Evolutionary conservation across 2,329 filamentous ascomycete genomes (phyloP).

Genomic region (Colletotrichum kahawae): DNA sequence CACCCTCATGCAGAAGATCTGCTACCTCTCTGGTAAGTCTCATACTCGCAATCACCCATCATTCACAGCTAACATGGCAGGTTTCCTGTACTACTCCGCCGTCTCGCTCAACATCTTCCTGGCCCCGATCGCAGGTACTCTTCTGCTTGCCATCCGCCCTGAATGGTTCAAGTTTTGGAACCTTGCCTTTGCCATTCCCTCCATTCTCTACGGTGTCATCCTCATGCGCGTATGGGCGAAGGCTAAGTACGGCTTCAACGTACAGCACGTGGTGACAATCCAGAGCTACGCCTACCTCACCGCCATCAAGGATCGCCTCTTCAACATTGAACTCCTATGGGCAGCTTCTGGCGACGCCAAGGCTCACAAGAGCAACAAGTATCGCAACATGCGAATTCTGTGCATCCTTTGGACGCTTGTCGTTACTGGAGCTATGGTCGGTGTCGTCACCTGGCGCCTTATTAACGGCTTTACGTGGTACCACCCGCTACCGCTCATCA

Average conservation of each 20-base stretch:
- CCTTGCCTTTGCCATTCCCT: slow-evolving; percentile 46
- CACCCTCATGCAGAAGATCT: slow-evolving; percentile 43
- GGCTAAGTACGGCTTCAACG: slow-evolving; percentile 44
- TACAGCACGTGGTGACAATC: slow-evolving; percentile 46
- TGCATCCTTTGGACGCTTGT: slow-evolving; percentile 40
- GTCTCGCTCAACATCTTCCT: slow-evolving; percentile 45
- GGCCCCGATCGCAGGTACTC: slow-evolving; percentile 41
- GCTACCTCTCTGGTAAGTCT: slow-evolving; percentile 41
- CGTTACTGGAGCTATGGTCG: slow-evolving; percentile 36
- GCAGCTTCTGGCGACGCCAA: slow-evolving; percentile 43
- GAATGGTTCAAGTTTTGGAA: slow-evolving; percentile 48
- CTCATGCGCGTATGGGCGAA: slow-evolving; percentile 45
- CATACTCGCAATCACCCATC: rapidly evolving
- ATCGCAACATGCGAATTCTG: slow-evolving; percentile 46
- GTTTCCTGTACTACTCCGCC: slow-evolving; percentile 44
- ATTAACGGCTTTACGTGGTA: slow-evolving; percentile 41
- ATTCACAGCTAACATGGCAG: slow-evolving; percentile 11
- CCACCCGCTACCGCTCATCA: slow-evolving; percentile 40
- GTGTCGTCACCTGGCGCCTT: slow-evolving; percentile 38
- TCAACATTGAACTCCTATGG: slow-evolving; percentile 44
- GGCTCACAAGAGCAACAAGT: slow-evolving; percentile 46
- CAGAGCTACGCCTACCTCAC: slow-evolving; percentile 47
- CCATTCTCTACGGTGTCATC: slow-evolving; percentile 41
- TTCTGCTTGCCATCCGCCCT: slow-evolving; percentile 43
- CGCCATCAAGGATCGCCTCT: slow-evolving; percentile 45